Evolutionary conservation across 108 stramenopile genomes (phyloP), one percentile per base, ranked within the genome.

Genomic region (Seminavis robusta): DNA sequence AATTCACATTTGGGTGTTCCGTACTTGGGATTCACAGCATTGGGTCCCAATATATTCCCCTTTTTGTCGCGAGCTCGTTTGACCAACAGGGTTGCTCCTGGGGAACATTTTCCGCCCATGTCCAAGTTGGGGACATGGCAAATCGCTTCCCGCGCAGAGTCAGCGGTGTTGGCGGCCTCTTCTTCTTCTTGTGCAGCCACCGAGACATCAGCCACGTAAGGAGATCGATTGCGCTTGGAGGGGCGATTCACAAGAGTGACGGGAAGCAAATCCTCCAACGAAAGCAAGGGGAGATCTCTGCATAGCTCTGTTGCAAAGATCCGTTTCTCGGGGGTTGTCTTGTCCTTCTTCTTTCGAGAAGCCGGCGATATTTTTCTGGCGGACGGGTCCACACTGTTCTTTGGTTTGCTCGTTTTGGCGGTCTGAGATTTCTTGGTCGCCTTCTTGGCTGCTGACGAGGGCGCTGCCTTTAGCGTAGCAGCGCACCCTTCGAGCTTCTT

Each of bases 161-260:
- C 13, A 19, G 19, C 10, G 45, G 48, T 61, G 37, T 65, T 64
- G 13, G 45, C 67, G 11, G 66, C 66, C 3, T 44, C 64, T 33
- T 71, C 58, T 5, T 49, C 46, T 26, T 62, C 47, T 17, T 69
- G 63, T 13, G 49, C 21, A 10, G 46, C 46, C 3, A 76, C 25
- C 32, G 45, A 52, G 13, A 76, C 63, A 63, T 84, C 83, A 1
- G 65, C 78, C 10, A 84, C 83, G 44, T 80, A 84, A 4, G 83
- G 83, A 36, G 72, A 74, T 20, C 65, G 57, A 48, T 75, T 80
- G 1, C 73, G 61, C 42, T 45, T 56, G 6, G 73, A 75, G 34
- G 79, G 79, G 27, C 79, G 59, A 5, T 52, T 40, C 9, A 38
- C 20, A 15, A 78, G 30, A 33, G 29, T 56, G 10, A 45, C 76